phyloP scores from a whole-genome alignment of 2,329 filamentous ascomycete species.

The Beauveria medogensis region DNA sequence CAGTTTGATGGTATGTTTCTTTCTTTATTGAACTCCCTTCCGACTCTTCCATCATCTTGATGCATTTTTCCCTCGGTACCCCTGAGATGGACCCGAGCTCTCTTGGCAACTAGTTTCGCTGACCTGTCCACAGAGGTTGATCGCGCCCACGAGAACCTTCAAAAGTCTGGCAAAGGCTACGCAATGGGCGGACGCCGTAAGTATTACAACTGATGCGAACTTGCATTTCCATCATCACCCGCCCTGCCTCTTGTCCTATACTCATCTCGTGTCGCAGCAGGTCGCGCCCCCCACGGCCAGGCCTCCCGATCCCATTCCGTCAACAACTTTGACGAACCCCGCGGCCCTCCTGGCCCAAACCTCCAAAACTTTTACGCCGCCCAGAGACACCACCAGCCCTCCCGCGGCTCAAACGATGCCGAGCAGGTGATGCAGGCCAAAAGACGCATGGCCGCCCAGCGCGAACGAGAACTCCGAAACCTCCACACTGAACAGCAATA shows the following conservation, averaged over 20 bases:
- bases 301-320: constrained; percentile 72
- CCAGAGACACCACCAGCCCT: constrained; percentile 85
- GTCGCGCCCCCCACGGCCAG: constrained; percentile 56
- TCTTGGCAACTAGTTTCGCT: not conserved
- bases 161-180: constrained; percentile 95
- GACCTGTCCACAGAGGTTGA: constrained; percentile 70
- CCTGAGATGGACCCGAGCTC: constrained; percentile 3
- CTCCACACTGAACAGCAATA: constrained; percentile 99
- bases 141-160: constrained; percentile 86
- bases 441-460: constrained; percentile 97
- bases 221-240: not conserved
- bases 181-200: constrained; percentile 68
- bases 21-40: not conserved
- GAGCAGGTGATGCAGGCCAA: constrained; percentile 99
- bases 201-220: constrained; percentile 40
- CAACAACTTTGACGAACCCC: constrained; percentile 71
- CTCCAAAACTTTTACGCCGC: constrained; percentile 90
- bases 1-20: constrained; percentile 79
- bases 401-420: constrained; percentile 78
- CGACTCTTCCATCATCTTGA: not conserved
- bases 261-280: constrained; percentile 43
- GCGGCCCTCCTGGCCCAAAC: constrained; percentile 61
- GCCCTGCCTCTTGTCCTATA: constrained; percentile 7
- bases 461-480: constrained; percentile 97
- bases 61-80: not conserved